These are phyloP conservation scores for Oropetium thomaeum DNA, from an alignment of 176 grass and related monocot species.

Conservation along the genomic window DNA sequence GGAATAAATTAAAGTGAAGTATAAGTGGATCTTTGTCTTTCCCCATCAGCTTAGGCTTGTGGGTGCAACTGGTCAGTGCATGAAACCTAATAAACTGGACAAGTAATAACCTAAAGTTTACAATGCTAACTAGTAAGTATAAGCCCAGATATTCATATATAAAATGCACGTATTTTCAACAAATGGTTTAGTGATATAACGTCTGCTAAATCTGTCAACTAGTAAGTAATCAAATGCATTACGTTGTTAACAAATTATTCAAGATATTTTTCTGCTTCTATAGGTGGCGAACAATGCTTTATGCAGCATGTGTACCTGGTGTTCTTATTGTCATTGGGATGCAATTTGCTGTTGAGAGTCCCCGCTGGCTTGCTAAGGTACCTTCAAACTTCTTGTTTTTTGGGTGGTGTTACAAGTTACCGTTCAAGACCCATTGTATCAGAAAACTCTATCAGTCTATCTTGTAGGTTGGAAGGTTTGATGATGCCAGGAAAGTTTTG, in stretches of 20 bases:
- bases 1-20: no score
- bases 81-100: no score
- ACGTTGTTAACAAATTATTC: not conserved
- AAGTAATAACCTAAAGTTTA: not conserved
- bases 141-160: not conserved
- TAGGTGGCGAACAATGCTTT: conserved; percentile 97
- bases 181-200: not conserved
- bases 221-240: not conserved
- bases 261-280: conserved; percentile 25
- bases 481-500: conserved; percentile 66
- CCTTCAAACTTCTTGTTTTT: not conserved
- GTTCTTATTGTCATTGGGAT: conserved; percentile 74
- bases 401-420: conserved; percentile 9
- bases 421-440: not conserved
- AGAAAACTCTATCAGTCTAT: conserved; percentile 21
- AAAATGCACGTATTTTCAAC: not conserved
- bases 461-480: conserved; percentile 78
- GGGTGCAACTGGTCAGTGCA: no score
- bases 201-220: conserved; percentile 8
- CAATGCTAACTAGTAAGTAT: conserved; percentile 11
- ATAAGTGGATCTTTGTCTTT: no score
- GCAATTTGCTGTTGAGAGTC: conserved; percentile 98
- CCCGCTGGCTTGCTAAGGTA: conserved; percentile 94
- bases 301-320: conserved; percentile 84
- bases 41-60: no score